Evolutionary conservation across 495 filamentous ascomycete genomes (phyloP).

Genomic region (Melanomma pulvis-pyrius): DNA sequence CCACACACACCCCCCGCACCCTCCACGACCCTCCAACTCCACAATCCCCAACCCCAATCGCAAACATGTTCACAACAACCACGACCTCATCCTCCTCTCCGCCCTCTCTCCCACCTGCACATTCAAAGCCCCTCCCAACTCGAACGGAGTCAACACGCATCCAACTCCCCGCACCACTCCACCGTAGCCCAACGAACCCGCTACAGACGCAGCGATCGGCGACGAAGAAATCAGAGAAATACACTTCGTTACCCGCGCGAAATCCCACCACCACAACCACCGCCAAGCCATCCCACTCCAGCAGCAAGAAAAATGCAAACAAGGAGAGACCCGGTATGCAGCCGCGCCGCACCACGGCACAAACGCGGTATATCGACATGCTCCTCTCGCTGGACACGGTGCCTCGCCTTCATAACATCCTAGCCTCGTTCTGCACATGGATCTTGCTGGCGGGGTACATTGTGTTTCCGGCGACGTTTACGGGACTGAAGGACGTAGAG

Average conservation of each 20-base stretch:
- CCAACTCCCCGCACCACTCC: neutral
- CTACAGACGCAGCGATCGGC: neutral
- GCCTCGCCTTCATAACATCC: slow-evolving; percentile 40
- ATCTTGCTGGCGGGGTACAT: slow-evolving; percentile 47
- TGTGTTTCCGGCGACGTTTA: slow-evolving; percentile 47
- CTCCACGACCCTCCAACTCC: neutral
- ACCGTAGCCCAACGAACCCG: neutral
- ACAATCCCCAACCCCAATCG: neutral
- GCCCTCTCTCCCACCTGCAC: neutral
- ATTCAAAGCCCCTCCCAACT: slow-evolving; percentile 5
- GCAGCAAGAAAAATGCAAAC: neutral
- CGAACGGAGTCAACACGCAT: slow-evolving; percentile 20
- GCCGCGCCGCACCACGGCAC: slow-evolving; percentile 9
- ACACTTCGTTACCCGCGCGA: neutral
- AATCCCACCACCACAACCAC: neutral
- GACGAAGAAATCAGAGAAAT: neutral
- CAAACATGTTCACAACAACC: neutral
- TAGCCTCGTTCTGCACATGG: slow-evolving; percentile 44
- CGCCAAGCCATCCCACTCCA: neutral
- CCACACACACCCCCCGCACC: neutral
- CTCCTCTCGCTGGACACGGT: slow-evolving; percentile 40
- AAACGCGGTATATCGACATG: slow-evolving; percentile 43
- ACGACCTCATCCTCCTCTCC: neutral
- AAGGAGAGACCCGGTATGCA: slow-evolving; percentile 13
- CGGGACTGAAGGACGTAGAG: slow-evolving; percentile 43